Percentiles rank a stretch among this genome's conserved stretches.
Evolutionary conservation across 1,284 basidiomycete genomes (phyloP).

Genomic region (Caloboletus firmus): DNA sequence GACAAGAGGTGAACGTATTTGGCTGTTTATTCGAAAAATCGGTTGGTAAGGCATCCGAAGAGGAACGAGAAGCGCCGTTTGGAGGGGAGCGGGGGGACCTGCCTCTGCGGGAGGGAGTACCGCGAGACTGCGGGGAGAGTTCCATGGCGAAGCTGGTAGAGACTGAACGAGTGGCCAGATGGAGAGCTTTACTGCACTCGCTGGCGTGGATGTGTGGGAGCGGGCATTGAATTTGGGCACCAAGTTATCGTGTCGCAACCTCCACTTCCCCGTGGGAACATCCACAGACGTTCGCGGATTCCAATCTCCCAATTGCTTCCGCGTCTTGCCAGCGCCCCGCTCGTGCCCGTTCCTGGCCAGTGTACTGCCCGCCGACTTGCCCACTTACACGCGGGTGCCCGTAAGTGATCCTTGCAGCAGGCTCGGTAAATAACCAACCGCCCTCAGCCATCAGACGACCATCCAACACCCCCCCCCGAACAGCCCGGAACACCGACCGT

Average conservation of each 20-base stretch:
- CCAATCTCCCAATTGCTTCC: slow-evolving; percentile 33
- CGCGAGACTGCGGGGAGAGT: slow-evolving; percentile 16
- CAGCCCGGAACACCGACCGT: not conserved
- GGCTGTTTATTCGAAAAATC: slow-evolving; percentile 42
- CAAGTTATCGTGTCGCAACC: slow-evolving; percentile 38
- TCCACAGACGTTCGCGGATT: slow-evolving; percentile 35
- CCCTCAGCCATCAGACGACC: no score
- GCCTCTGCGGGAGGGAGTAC: slow-evolving; percentile 33
- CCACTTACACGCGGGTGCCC: not conserved
- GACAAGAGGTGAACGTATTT: slow-evolving; percentile 49
- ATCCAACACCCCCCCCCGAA: no score
- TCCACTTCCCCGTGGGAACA: slow-evolving; percentile 35
- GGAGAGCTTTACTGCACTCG: slow-evolving; percentile 17
- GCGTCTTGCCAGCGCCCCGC: slow-evolving; percentile 34
- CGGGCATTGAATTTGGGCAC: slow-evolving; percentile 42
- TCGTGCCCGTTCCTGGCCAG: slow-evolving; percentile 9
- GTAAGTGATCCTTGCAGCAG: not conserved
- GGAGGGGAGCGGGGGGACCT: slow-evolving; percentile 31
- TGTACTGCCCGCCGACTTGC: not conserved
- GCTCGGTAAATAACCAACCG: no score
- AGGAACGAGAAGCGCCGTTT: slow-evolving; percentile 24
- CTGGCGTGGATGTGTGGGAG: slow-evolving; percentile 39
- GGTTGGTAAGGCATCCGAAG: slow-evolving; percentile 31
- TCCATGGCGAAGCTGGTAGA: slow-evolving; percentile 21
- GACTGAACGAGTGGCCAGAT: slow-evolving; percentile 3